Evolutionary conservation across 148 eudicot genomes (phyloP), one percentile per base, ranked within the genome.

Genomic region (Polygonum maritimum): DNA sequence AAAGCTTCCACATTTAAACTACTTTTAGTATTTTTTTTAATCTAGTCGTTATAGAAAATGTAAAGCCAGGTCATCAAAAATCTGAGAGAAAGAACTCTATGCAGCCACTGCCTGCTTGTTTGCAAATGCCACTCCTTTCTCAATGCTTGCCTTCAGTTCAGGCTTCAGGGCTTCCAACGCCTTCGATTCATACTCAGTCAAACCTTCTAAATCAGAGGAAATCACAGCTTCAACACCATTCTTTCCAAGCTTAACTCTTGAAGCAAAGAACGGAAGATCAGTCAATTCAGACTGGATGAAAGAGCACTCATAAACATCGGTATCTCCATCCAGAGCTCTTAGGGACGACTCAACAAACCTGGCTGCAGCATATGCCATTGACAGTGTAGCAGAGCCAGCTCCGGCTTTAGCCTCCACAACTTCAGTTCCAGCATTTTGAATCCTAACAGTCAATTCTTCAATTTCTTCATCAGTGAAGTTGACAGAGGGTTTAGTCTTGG

Each of bases 311-410:
- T 93, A 93, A 11, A 93, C 97, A 79, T 93, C 97, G 7, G 82
- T 80, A 81, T 93, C 94, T 74, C 97, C 94, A 60, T 91, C 97
- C 15, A 93, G 88, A 3, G 98, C 98, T n/a, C 98, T 87, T 12
- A 93, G 87, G 44, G 97, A 91, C 0, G 98, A 93, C 81, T 93
- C 98, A 2, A 93, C 91, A 55, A 93, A 93, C 80, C 98, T 84
- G 21, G 98, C 98, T 12, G 98, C 98, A 58, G 97, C 98, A 83
- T 89, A 93, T 0, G 98, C 97, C 98, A 93, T 93, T 0, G 98
- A 93, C 74, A 93, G 86, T 16, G 98, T 93, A 5, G 98, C 98
- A 2, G 96, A 93, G 45, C 98, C 98, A 0, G 98, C 94, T 54
- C 98, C 98, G 3, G 94, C 94, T 76, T 93, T 91, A 15, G 98